Percentiles rank a stretch among this genome's conserved stretches.
Evolutionary conservation across 2,329 filamentous ascomycete genomes (phyloP).

Genomic region (Penicillium brasilianum): DNA sequence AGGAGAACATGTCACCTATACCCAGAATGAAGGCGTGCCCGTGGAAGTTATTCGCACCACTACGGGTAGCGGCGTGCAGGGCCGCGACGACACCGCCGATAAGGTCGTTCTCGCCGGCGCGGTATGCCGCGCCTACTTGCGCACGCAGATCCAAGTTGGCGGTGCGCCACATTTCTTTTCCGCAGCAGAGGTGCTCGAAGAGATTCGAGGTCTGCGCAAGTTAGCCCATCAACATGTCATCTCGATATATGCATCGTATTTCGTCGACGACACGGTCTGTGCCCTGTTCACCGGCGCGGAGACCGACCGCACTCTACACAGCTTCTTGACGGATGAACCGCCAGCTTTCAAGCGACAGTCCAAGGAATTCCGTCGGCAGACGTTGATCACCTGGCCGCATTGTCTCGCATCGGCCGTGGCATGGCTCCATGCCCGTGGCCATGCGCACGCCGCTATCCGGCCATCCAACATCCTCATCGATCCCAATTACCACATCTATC

Average conservation of each 20-base stretch:
- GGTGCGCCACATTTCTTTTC: constrained; percentile 45
- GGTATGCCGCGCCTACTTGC: constrained; percentile 43
- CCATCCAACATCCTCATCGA: constrained; percentile 66
- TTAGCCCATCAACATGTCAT: constrained; percentile 52
- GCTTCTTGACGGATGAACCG: constrained; percentile 50
- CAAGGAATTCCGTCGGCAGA: constrained; percentile 49
- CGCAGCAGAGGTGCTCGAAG: constrained; percentile 46
- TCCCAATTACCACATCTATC: constrained; percentile 59
- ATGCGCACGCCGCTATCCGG: constrained; percentile 61
- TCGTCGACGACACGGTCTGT: constrained; percentile 49
- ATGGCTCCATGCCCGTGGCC: constrained; percentile 61
- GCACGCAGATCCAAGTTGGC: constrained; percentile 46
- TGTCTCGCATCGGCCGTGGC: constrained; percentile 61
- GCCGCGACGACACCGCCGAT: constrained; percentile 41
- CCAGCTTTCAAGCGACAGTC: constrained; percentile 48
- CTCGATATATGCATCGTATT: constrained; percentile 53
- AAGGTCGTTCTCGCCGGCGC: constrained; percentile 47
- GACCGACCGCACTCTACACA: constrained; percentile 47
- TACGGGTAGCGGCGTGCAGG: constrained; percentile 41
- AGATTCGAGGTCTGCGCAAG: constrained; percentile 45
- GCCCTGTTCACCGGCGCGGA: constrained; percentile 49
- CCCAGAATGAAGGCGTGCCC: constrained; percentile 63
- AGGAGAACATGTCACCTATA: constrained; percentile 63
- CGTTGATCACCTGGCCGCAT: constrained; percentile 53
- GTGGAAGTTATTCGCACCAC: constrained; percentile 58